phyloP scores from a whole-genome alignment of 495 filamentous ascomycete genomes.

The Collariella sp. region DNA sequence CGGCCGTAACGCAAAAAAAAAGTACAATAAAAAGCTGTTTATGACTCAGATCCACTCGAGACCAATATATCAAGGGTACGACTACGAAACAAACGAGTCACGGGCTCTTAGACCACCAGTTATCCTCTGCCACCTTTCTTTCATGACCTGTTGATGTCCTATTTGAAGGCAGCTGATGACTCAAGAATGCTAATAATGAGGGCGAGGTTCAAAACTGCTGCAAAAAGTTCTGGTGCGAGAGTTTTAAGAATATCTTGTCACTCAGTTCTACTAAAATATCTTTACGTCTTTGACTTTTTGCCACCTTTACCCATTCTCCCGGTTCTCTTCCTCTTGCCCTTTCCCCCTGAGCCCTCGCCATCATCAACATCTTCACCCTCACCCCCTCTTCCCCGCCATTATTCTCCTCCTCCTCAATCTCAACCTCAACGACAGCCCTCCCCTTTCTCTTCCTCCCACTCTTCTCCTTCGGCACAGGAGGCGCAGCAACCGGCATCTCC shows the following conservation, averaged over 20 bases:
- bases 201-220: not conserved
- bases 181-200: not conserved
- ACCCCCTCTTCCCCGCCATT: conserved; percentile 13
- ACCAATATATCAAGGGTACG: too few relatives aligned
- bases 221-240: not conserved
- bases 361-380: conserved; percentile 19
- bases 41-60: too few relatives aligned
- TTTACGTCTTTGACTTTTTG: conserved; percentile 29
- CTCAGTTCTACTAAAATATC: not conserved
- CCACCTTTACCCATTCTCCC: conserved; percentile 23
- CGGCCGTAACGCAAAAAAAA: too few relatives aligned
- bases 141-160: too few relatives aligned
- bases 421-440: conserved; percentile 19
- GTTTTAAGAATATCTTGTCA: not conserved
- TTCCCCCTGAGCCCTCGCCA: conserved; percentile 11
- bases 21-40: too few relatives aligned
- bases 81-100: too few relatives aligned
- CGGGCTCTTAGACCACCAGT: too few relatives aligned
- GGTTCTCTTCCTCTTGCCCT: conserved; percentile 15
- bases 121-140: too few relatives aligned
- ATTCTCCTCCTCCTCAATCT: conserved; percentile 24
- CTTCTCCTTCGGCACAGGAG: conserved; percentile 3
- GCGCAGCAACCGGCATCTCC: conserved; percentile 20
- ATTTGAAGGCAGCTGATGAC: too few relatives aligned
- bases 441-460: conserved; percentile 22